Evolutionary conservation across 1,284 basidiomycete species (phyloP).

Genomic region (Agroathelia rolfsii): DNA sequence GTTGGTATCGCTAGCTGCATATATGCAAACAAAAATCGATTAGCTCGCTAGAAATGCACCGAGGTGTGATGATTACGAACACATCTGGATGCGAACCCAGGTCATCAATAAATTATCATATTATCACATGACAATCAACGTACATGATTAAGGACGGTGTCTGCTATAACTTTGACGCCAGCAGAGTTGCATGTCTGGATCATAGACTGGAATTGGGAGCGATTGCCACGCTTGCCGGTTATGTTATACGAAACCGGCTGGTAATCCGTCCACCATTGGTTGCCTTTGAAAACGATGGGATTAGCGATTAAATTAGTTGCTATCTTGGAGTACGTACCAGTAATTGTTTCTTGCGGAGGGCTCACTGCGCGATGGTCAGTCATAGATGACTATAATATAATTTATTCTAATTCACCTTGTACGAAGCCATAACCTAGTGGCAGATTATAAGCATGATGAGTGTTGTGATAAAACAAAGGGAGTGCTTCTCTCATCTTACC

Average conservation of each 20-base stretch:
- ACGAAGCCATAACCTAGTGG: conserved; percentile 58
- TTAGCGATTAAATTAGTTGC: background rate
- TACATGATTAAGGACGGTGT: conserved; percentile 61
- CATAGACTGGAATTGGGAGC: conserved; percentile 42
- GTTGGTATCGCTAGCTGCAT: too few species aligned
- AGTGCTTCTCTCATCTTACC: conserved; percentile 7
- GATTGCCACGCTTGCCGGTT: conserved; percentile 48
- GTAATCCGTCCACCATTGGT: conserved; percentile 67
- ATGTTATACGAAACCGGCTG: conserved; percentile 56
- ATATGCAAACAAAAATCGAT: too few species aligned
- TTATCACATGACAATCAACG: too few species aligned
- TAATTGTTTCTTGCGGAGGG: conserved; percentile 37
- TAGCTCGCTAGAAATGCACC: too few species aligned
- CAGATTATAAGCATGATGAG: background rate
- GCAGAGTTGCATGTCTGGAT: conserved; percentile 46
- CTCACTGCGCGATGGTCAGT: conserved; percentile 27
- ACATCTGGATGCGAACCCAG: too few species aligned
- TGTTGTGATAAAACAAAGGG: background rate
- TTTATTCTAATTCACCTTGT: conserved; percentile 36
- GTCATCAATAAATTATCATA: too few species aligned
- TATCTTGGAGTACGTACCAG: too few species aligned
- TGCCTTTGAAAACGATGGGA: too few species aligned
- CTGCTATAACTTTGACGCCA: conserved; percentile 51
- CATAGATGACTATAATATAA: too few species aligned
- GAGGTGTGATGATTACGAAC: too few species aligned